Conservation (phyloP, 2,329 filamentous ascomycete species). For the Didymella glomerata region DNA sequence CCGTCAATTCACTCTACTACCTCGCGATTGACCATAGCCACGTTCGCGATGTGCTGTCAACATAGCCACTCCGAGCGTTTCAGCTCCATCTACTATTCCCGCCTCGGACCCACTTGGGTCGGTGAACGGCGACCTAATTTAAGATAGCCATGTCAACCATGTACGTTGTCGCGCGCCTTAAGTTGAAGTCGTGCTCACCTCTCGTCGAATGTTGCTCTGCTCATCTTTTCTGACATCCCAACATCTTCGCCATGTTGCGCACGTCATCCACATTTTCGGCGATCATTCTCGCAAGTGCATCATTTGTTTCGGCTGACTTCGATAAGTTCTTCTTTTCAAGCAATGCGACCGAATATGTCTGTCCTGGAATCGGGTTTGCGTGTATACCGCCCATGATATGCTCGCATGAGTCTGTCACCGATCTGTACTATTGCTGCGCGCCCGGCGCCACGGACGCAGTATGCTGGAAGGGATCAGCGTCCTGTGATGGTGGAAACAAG, state of each 20-base stretch:
- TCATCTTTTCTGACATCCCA: neutral
- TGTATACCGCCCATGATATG: conserved; percentile 27
- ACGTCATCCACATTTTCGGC: neutral
- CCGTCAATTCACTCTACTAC: neutral
- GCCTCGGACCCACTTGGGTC: conserved; percentile 10
- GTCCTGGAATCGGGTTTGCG: conserved; percentile 14
- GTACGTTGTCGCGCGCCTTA: conserved; percentile 5
- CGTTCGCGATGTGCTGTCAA: neutral
- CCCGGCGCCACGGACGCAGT: conserved; percentile 21
- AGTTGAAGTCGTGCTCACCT: neutral
- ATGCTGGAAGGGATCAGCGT: conserved; percentile 22
- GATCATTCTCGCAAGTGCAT: neutral
- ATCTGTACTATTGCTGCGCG: conserved; percentile 30
- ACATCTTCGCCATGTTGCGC: conserved; percentile 8
- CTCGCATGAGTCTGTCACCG: conserved; percentile 24
- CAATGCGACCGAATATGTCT: conserved; percentile 22
- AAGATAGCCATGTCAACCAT: conserved; percentile 9
- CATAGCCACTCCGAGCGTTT: conserved; percentile 18
- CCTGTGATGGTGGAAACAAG: conserved; percentile 18
- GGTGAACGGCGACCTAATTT: conserved; percentile 16
- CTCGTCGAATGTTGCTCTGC: neutral
- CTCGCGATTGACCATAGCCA: neutral
- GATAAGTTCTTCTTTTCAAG: conserved; percentile 28
- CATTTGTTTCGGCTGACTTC: conserved; percentile 13
- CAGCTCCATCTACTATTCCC: conserved; percentile 12